Evolutionary conservation across 495 filamentous ascomycete species (phyloP).

Genomic region (Neurospora terricola): DNA sequence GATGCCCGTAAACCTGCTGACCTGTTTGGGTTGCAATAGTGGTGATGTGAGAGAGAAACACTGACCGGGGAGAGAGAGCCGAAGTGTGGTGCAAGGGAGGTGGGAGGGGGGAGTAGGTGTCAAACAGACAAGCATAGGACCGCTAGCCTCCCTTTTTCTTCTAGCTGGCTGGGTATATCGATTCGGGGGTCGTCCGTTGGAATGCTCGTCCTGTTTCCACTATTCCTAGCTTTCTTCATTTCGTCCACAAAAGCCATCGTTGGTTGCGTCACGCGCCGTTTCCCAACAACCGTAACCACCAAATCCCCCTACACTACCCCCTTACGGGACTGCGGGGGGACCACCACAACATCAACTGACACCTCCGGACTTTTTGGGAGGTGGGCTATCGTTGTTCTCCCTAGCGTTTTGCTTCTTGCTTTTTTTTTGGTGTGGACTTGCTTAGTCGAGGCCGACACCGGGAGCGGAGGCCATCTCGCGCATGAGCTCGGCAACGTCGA

Average conservation of each 20-base stretch:
- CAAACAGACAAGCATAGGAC: not conserved
- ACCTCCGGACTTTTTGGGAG: no score
- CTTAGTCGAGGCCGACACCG: slow-evolving; percentile 37
- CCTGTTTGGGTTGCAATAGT: not conserved
- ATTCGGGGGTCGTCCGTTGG: not conserved
- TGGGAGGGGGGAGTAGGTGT: not conserved
- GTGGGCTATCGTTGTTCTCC: no score
- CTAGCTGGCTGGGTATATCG: not conserved
- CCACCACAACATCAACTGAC: no score
- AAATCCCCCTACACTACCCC: not conserved
- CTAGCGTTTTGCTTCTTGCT: not conserved
- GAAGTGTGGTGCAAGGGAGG: not conserved
- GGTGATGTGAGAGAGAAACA: not conserved
- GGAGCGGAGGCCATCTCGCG: slow-evolving; percentile 26
- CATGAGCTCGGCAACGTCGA: slow-evolving; percentile 27
- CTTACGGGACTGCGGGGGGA: no score
- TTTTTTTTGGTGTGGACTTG: not conserved
- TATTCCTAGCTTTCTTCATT: not conserved
- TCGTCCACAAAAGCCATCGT: not conserved
- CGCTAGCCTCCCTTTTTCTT: not conserved
- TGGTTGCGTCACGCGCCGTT: not conserved
- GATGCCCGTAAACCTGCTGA: not conserved
- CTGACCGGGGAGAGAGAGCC: not conserved
- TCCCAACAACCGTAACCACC: not conserved
- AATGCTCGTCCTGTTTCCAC: not conserved